Evolutionary conservation across 2,329 filamentous ascomycete species (phyloP), one percentile per base, ranked within the genome.

Genomic region (Phyllosticta citrichinensis): DNA sequence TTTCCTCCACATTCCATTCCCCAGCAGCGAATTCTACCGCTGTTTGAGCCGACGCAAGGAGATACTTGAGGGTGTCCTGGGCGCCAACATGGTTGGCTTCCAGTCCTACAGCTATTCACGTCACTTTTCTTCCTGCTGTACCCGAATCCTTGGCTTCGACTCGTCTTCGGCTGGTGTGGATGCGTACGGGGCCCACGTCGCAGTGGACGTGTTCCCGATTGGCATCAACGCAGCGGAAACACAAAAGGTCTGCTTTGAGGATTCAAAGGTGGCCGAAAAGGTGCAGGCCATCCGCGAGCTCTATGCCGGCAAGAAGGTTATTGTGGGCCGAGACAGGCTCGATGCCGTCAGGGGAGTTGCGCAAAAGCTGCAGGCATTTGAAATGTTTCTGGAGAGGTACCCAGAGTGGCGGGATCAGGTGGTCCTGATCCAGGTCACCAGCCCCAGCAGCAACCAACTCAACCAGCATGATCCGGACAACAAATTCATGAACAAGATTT

Each of bases 341-440:
- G 93, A 97, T 73, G 93, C 89, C 68, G 91, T 96, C 53, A 84
- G 92, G 64, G 93, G 94, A 70, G 92, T 97, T 14, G 87, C 90
- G n/a, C 93, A 97, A 75, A 97, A 97, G 75, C 80, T 97, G 33
- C 89, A 95, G 77, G 93, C 92, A 0, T 97, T 96, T 71, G 91
- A 97, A 74, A 83, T 88, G 62, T 97, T 97, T 77, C 81, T 97
- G 50, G 89, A 95, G 69, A 82, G 87, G 64, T 95, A 94, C 70
- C 92, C 93, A 2, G 87, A 96, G 73, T 97, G 91, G 92, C 85
- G 86, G 58, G 91, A 92, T 64, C 89, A 91, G 76, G 92, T 96
- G 1, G 91, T 97, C 6, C 79, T 97, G 60, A 94, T 97, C 65
- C 93, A 97, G 76, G 91, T 97, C 63, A 97, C 93, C 0, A 96